phyloP scores from a whole-genome alignment of 345 rosid genomes.

The Acer saccharum region DNA sequence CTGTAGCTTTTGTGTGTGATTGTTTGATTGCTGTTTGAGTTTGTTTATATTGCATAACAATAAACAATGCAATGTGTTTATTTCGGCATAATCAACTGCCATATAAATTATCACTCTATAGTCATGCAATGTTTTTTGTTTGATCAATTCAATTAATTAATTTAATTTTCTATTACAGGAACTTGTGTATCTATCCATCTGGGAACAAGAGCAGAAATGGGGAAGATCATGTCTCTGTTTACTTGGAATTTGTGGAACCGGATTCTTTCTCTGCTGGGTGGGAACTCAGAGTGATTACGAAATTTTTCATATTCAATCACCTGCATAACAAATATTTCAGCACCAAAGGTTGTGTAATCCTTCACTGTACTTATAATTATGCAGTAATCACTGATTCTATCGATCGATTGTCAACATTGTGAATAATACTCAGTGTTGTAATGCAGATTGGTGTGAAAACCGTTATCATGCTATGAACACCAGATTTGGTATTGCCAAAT shows the following conservation, averaged over 20 bases:
- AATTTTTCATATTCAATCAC: not conserved
- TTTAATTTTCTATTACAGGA: not conserved
- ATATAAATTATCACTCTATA: not conserved
- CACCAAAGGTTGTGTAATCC: not conserved
- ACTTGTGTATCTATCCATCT: not conserved
- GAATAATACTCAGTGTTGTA: too few species aligned
- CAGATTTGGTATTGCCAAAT: not conserved
- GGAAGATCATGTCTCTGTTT: constrained; percentile 1
- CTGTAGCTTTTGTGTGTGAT: too few species aligned
- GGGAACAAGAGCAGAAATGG: not conserved
- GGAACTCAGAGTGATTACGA: not conserved
- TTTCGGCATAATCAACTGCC: too few species aligned
- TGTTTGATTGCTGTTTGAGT: too few species aligned
- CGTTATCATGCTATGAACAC: not conserved
- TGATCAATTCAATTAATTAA: not conserved
- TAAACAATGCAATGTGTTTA: not conserved
- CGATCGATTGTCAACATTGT: too few species aligned
- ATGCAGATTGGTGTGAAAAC: not conserved
- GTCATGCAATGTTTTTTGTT: too few species aligned
- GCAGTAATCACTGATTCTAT: too few species aligned
- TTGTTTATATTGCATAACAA: too few species aligned
- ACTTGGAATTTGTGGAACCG: not conserved
- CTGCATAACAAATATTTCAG: not conserved
- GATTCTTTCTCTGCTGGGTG: not conserved
- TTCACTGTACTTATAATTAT: too few species aligned